These are phyloP conservation scores for Colletotrichum destructivum DNA, from an alignment of 2,329 filamentous ascomycete genomes.

Conservation along the genomic window DNA sequence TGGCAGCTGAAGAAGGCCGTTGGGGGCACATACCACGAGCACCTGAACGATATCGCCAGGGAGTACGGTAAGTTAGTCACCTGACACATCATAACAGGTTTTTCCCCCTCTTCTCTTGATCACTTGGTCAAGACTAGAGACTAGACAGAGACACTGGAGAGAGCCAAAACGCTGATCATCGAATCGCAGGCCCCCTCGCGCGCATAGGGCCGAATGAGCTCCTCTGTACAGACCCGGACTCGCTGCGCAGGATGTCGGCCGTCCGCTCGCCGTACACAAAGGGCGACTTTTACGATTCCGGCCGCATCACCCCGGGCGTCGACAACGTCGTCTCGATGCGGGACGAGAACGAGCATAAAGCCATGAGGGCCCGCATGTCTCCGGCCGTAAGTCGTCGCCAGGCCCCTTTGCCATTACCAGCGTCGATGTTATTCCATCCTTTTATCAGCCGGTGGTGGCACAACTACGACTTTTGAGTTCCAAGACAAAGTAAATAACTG, in stretches of 20 bases:
- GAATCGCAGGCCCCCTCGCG: slow-evolving; percentile 51
- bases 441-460: too few relatives aligned
- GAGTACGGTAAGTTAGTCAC: slow-evolving; percentile 23
- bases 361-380: slow-evolving; percentile 61
- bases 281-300: slow-evolving; percentile 55
- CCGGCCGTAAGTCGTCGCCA: slow-evolving; percentile 54
- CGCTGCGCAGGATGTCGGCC: slow-evolving; percentile 51
- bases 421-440: too few relatives aligned
- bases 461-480: background rate
- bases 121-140: too few relatives aligned
- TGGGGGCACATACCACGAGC: slow-evolving; percentile 47
- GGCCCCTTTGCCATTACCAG: too few relatives aligned
- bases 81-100: background rate
- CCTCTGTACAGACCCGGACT: slow-evolving; percentile 56
- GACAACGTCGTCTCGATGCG: slow-evolving; percentile 55
- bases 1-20: slow-evolving; percentile 48
- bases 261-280: slow-evolving; percentile 56
- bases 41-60: slow-evolving; percentile 48
- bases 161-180: slow-evolving; percentile 32
- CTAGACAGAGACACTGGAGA: background rate
- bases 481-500: background rate
- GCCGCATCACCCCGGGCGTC: slow-evolving; percentile 54
- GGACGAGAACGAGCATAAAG: slow-evolving; percentile 53
- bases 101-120: background rate
- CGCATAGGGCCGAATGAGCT: slow-evolving; percentile 61